Evolutionary conservation across 495 filamentous ascomycete species (phyloP), one percentile per base, ranked within the genome.

Genomic region (Articulospora tetracladia): DNA sequence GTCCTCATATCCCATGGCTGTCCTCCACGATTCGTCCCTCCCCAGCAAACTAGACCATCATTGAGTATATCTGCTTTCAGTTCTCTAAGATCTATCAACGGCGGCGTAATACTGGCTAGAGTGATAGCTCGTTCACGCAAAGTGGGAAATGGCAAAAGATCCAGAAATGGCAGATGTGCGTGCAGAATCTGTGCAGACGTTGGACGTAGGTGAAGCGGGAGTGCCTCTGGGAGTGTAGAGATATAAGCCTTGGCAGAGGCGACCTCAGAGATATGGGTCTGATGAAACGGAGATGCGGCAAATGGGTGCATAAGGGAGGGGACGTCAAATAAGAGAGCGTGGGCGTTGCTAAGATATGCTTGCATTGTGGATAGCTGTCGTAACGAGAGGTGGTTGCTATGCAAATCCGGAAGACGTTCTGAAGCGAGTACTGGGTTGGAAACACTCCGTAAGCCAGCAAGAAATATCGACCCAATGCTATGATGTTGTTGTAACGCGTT

Each of bases 131-230:
- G 32, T 26, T 84, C 77, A 2, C 82, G 74, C 62, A 84, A 69
- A 19, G 66, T 70, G 19, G 75, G 73, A 30, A 75, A 70, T 3
- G 81, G 82, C 51, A 83, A 76, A 50, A 83, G 73, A 58, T 84
- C 80, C 19, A 85, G 65, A 74, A 79, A 85, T 0, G 77, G 76
- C 49, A 79, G 77, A 53, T 85, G 82, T 1, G 69, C 64, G 4
- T 70, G 64, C 0, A 61, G 57, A 17, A 53, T 59, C 59, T 84
- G 82, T 0, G 82, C 28, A 25, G 50, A 59, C 1, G 82, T 84
- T 1, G 79, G 79, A 1, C 73, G 72, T 1, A 86, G 73, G 53
- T 69, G 71, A 0, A 66, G 65, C 0, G 82, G 79, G 11, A 73
- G 30, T 34, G 30, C 15, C 30, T 34, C 30, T 6, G 30, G 30